Evolutionary conservation across 2,329 filamentous ascomycete genomes (phyloP), one percentile per base, ranked within the genome.

Genomic region (Macrophomina tecta): DNA sequence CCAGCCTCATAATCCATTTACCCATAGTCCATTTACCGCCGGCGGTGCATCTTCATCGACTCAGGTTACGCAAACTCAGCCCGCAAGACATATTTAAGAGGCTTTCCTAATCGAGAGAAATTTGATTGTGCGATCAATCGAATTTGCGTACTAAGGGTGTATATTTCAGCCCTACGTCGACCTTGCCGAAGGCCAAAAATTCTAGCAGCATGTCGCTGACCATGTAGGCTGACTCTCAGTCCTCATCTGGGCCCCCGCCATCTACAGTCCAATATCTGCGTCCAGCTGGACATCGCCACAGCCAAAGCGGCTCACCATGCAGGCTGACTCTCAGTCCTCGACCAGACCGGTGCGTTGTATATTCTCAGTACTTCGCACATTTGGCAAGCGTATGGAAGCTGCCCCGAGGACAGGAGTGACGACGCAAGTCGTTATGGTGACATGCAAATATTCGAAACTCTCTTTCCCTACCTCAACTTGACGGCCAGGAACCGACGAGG

Each of bases 161-260:
- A 4, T 5, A 14, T 14, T 36, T 46, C 56, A 61, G 56, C 56
- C 56, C 56, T 61, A 61, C 11, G 40, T 28, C 28, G n/a, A 48
- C 18, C 14, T 45, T 40, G 30, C 46, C 40, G 12, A 48, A 42
- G 32, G 32, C 14, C 23, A 11, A 23, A 28, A 42, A 1, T 23
- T 23, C 18, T 40, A n/a, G 14, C 52, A 11, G n/a, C 28, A 23
- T 16, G 28, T 14, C 23, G 30, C 30, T 16, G 12, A 3, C 49
- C 5, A 32, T 5, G n/a, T 32, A 38, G 12, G 4, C 32, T 38
- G 11, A 32, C 34, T 30, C 51, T 11, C 34, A 40, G 36, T 32
- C 53, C 12, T 40, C 34, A 34, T 56, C 38, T 8, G 8, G 34
- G 23, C 6, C 18, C n/a, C 55, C 14, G 8, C 34, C 52, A 12